These are phyloP conservation scores for Cyphellophora attinorum DNA, from an alignment of 2,329 filamentous ascomycete genomes.

Conservation along the genomic window DNA sequence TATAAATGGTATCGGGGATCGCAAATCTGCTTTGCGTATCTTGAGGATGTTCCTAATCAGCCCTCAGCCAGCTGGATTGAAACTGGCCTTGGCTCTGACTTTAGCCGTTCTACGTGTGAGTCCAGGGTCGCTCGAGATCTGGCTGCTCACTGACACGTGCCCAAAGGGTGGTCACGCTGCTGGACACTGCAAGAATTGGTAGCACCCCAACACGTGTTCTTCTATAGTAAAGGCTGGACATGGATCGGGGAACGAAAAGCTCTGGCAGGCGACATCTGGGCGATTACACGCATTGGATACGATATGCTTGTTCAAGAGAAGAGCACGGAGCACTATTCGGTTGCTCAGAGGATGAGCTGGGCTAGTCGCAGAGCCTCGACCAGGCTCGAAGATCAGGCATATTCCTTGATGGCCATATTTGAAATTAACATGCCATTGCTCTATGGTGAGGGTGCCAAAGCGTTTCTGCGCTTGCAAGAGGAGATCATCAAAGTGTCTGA, in stretches of 20 bases:
- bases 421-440: constrained; percentile 14
- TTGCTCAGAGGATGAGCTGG: constrained; percentile 16
- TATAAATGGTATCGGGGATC: constrained; percentile 16
- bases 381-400: constrained; percentile 11
- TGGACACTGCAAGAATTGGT: constrained; percentile 19
- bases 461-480: constrained; percentile 13
- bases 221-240: constrained; percentile 8
- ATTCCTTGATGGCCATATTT: constrained; percentile 14
- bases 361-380: constrained; percentile 7
- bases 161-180: constrained; percentile 12
- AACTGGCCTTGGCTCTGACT: too few relatives aligned
- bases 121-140: too few relatives aligned
- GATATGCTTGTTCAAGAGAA: not conserved
- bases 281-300: not conserved
- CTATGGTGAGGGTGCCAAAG: constrained; percentile 14
- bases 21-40: constrained; percentile 15
- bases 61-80: too few relatives aligned
- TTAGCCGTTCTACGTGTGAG: too few relatives aligned
- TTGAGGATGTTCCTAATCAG: constrained; percentile 11
- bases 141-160: not conserved
- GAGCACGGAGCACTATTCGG: too few relatives aligned
- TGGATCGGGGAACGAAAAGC: not conserved
- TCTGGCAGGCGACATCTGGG: not conserved
- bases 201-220: constrained; percentile 10
- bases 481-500: constrained; percentile 10